phyloP scores from a whole-genome alignment of 208 protist species.

The Trypanosoma conorhini region DNA sequence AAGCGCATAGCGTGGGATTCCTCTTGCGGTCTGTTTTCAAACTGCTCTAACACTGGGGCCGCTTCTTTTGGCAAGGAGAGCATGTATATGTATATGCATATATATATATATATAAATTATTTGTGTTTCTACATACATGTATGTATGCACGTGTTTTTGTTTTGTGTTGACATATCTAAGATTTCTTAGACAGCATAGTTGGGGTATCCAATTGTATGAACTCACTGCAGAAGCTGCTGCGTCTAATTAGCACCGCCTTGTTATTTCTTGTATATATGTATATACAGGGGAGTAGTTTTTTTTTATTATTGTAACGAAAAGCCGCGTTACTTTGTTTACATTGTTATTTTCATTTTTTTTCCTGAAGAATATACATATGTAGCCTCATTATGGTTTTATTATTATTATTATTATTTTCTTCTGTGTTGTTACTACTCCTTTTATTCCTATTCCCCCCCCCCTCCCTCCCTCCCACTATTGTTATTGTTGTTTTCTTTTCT shows the following conservation, averaged over 20 bases:
- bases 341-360: too few species aligned
- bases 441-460: too few species aligned
- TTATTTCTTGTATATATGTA: neutral
- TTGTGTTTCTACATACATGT: neutral
- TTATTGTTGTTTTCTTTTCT: too few species aligned
- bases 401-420: too few species aligned
- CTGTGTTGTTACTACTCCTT: too few species aligned
- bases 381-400: too few species aligned
- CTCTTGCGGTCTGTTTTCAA: conserved; percentile 1
- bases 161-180: neutral
- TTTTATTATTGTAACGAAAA: too few species aligned
- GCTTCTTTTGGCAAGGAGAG: neutral
- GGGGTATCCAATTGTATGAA: neutral
- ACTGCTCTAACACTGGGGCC: neutral
- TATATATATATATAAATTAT: conserved; percentile 9
- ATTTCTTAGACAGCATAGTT: neutral
- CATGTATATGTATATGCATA: conserved; percentile 19
- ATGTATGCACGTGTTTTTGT: neutral
- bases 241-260: neutral
- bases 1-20: neutral
- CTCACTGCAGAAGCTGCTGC: neutral
- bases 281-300: neutral
- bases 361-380: too few species aligned
- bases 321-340: too few species aligned
- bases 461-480: too few species aligned